Evolutionary conservation across 2,329 filamentous ascomycete species (phyloP).

Genomic region (Talaromyces marneffei): DNA sequence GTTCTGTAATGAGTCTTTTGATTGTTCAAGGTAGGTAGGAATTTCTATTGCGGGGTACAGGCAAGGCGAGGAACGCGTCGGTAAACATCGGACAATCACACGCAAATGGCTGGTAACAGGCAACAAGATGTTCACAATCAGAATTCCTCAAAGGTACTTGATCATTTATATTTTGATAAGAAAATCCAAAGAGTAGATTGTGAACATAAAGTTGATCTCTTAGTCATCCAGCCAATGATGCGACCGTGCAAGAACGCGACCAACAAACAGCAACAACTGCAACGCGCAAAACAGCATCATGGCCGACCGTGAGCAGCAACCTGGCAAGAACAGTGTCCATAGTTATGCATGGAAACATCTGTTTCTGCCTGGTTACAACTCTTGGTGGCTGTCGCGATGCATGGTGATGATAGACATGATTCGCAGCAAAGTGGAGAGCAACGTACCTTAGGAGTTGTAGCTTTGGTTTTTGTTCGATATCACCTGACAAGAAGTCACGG

Average conservation of each 20-base stretch:
- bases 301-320: conserved; percentile 1
- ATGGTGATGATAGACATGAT: background rate
- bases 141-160: background rate
- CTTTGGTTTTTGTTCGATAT: conserved; percentile 22
- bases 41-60: conserved; percentile 7
- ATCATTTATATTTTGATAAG: background rate
- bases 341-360: background rate
- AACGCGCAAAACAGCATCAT: conserved; percentile 6
- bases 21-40: background rate
- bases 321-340: background rate
- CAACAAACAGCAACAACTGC: background rate
- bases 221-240: conserved; percentile 4
- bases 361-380: background rate
- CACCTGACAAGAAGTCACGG: conserved; percentile 42
- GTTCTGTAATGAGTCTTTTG: background rate
- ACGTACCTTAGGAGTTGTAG: conserved; percentile 9
- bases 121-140: background rate
- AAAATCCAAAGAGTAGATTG: background rate
- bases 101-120: background rate
- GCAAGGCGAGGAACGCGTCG: conserved; percentile 3
- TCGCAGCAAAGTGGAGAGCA: conserved; percentile 5
- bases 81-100: conserved; percentile 4
- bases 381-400: conserved; percentile 6
- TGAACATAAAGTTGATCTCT: background rate
- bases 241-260: conserved; percentile 13